phyloP scores from a whole-genome alignment of 257 asterid genomes.

The Craterostigma plantagineum region DNA sequence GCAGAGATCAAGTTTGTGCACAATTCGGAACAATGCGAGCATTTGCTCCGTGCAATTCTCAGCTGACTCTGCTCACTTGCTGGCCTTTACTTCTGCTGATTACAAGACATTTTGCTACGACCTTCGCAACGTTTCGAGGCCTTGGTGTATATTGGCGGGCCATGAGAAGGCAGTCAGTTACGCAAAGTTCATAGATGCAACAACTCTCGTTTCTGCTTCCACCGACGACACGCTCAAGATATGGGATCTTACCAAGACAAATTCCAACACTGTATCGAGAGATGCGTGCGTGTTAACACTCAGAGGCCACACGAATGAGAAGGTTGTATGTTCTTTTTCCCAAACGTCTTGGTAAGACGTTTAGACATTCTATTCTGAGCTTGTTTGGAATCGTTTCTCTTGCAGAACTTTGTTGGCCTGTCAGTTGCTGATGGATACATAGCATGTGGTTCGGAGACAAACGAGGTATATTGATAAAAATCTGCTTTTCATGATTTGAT shows the following conservation, averaged over 20 bases:
- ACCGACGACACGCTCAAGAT: conserved; percentile 84
- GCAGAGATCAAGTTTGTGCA: conserved; percentile 83
- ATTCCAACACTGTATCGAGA: conserved; percentile 35
- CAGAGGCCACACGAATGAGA: conserved; percentile 85
- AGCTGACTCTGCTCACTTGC: conserved; percentile 38
- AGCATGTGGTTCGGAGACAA: conserved; percentile 88
- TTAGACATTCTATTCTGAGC: neutral
- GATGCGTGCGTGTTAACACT: conserved; percentile 73
- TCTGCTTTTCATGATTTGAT: no score
- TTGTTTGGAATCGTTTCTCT: conserved; percentile 11
- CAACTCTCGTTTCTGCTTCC: conserved; percentile 73
- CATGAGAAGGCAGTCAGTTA: conserved; percentile 86
- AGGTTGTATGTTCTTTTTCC: conserved; percentile 22
- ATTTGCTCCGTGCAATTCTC: conserved; percentile 91
- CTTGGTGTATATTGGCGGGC: conserved; percentile 85
- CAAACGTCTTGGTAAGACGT: no score
- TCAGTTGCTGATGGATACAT: conserved; percentile 84
- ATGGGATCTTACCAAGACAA: conserved; percentile 85
- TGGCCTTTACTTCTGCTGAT: conserved; percentile 84
- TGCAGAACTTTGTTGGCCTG: conserved; percentile 93
- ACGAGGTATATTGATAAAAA: conserved; percentile 59
- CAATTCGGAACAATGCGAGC: conserved; percentile 72
- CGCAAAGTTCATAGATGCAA: conserved; percentile 63
- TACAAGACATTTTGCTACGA: conserved; percentile 81
- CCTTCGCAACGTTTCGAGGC: conserved; percentile 57